These are phyloP conservation scores for Aegilops longissima DNA, from an alignment of 176 grass and related monocot genomes.

Conservation along the genomic window DNA sequence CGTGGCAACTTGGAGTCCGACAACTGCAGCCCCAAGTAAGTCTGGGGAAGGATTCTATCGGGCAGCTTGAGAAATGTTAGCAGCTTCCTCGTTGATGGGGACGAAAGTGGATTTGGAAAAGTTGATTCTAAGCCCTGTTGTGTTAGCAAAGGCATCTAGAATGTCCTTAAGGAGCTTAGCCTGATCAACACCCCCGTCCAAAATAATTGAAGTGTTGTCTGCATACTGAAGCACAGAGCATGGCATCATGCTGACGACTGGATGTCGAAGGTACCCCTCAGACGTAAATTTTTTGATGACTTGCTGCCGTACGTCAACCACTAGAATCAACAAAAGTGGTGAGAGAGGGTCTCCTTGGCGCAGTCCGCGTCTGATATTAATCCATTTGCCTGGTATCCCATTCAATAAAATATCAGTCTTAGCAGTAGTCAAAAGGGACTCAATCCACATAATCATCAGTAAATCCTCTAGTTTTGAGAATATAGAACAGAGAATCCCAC, in stretches of 20 bases:
- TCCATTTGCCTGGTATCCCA: background rate
- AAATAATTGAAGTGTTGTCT: background rate
- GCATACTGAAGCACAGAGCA: background rate
- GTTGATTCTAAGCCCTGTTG: background rate
- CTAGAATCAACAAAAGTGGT: background rate
- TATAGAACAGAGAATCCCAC: background rate
- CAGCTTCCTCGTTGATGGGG: background rate
- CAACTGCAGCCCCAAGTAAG: background rate
- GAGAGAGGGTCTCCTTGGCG: background rate
- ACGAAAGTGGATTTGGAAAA: background rate
- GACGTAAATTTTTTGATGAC: background rate
- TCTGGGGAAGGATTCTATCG: background rate
- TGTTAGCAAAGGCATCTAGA: background rate
- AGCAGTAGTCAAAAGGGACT: background rate
- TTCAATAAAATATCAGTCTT: background rate
- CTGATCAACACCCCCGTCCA: background rate
- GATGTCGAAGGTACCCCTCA: background rate
- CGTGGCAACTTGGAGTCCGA: background rate
- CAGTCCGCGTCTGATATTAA: background rate
- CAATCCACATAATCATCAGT: background rate
- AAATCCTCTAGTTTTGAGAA: background rate
- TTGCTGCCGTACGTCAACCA: background rate
- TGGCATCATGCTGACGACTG: background rate
- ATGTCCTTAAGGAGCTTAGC: background rate
- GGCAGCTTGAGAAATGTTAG: no score